These are phyloP conservation scores for Mortierella sp. DNA, from an alignment of 371 early-diverging fungal genomes.

Conservation along the genomic window DNA sequence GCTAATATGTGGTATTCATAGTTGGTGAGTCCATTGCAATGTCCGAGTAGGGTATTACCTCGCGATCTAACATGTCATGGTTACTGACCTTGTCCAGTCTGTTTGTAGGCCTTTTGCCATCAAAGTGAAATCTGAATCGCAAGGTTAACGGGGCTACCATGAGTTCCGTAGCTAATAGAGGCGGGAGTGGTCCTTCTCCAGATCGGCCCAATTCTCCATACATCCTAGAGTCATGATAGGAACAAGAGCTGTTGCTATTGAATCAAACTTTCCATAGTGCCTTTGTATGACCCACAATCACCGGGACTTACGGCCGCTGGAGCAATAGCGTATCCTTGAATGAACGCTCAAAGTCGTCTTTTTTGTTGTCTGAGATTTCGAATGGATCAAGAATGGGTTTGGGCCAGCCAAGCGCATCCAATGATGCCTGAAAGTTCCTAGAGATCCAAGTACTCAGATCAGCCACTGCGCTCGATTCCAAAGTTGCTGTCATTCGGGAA, in stretches of 20 bases:
- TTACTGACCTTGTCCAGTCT: conserved; percentile 80
- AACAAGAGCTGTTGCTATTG: neutral
- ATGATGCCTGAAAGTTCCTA: conserved; percentile 59
- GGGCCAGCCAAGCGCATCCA: conserved; percentile 66
- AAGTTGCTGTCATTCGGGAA: too few species aligned
- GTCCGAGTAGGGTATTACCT: too few species aligned
- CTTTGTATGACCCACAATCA: neutral
- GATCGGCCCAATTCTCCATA: conserved; percentile 22
- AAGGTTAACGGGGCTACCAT: conserved; percentile 73
- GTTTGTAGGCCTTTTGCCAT: conserved; percentile 79
- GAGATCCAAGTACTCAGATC: neutral
- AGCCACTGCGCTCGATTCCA: too few species aligned
- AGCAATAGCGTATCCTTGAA: conserved; percentile 58
- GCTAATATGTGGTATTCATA: conserved; percentile 64
- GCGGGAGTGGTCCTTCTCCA: conserved; percentile 15
- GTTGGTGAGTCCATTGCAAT: too few species aligned
- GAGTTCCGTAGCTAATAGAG: conserved; percentile 61
- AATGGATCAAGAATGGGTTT: conserved; percentile 59
- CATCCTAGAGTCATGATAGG: conserved; percentile 1
- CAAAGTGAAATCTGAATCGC: conserved; percentile 85
- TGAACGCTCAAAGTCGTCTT: conserved; percentile 55
- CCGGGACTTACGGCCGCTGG: conserved; percentile 57
- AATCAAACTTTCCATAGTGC: neutral
- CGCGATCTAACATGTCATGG: too few species aligned
- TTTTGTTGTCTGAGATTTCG: conserved; percentile 51